A percentile compares a stretch with the other conserved stretches of the same genome.
Conservation (phyloP, 1,284 basidiomycete genomes). For the Coniferiporia sulphurascens region DNA sequence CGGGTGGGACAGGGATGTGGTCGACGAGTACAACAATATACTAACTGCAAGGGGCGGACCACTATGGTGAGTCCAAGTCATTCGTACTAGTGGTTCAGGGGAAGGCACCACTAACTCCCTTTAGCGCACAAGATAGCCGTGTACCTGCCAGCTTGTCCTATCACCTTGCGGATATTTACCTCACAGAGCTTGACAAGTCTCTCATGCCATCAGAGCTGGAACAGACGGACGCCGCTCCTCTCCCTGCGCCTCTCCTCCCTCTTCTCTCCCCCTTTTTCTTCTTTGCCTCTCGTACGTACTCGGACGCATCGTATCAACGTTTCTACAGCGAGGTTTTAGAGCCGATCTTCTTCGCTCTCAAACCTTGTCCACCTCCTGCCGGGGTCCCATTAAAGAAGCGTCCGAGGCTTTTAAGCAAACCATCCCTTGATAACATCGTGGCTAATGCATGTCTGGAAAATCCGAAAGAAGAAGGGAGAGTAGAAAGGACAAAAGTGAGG, state of each 20-base stretch:
- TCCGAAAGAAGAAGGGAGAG: conserved; percentile 34
- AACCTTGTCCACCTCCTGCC: conserved; percentile 5
- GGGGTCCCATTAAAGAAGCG: conserved; percentile 33
- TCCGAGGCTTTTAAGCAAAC: conserved; percentile 31
- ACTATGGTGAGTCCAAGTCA: conserved; percentile 54
- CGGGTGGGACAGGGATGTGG: conserved; percentile 58
- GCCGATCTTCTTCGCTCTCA: conserved; percentile 55
- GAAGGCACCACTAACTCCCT: conserved; percentile 11
- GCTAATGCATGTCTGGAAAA: conserved; percentile 45
- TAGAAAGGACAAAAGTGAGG: conserved; percentile 41
- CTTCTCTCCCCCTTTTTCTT: conserved; percentile 66
- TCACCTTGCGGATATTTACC: conserved; percentile 87
- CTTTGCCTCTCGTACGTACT: conserved; percentile 62
- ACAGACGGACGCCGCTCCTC: conserved; percentile 18
- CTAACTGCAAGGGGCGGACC: conserved; percentile 65
- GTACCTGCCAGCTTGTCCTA: conserved; percentile 79
- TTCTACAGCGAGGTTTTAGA: conserved; percentile 60
- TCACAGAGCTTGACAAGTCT: conserved; percentile 86
- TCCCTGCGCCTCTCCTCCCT: conserved; percentile 51
- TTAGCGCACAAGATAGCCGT: conserved; percentile 65
- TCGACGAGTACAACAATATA: conserved; percentile 64
- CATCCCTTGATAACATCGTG: conserved; percentile 38
- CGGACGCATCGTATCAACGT: conserved; percentile 61
- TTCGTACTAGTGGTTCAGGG: background rate
- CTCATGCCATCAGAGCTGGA: conserved; percentile 24